phyloP scores from a whole-genome alignment of 352 stramenopile species.

The Detonula confervacea region DNA sequence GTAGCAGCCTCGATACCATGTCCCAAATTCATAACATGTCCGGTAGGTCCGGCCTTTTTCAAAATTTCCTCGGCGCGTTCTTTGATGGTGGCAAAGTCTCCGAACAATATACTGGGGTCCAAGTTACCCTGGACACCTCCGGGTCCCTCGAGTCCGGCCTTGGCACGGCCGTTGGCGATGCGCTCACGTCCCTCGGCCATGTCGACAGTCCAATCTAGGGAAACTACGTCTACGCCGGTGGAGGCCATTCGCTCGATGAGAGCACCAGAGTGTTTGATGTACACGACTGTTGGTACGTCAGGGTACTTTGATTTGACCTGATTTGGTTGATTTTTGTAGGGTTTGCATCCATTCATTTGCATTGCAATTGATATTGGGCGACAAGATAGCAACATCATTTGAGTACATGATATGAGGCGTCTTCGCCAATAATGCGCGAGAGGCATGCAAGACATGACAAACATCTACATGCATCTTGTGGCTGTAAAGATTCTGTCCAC shows the following conservation, averaged over 20 bases:
- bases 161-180: constrained; percentile 66
- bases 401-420: constrained; percentile 1
- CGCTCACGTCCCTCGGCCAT: constrained; percentile 86
- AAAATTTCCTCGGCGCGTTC: constrained; percentile 88
- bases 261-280: constrained; percentile 89
- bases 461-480: constrained; percentile 10
- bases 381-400: too few relatives aligned
- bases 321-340: constrained; percentile 27
- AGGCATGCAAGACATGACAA: constrained; percentile 1
- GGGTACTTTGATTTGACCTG: constrained; percentile 87
- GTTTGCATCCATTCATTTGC: too few relatives aligned
- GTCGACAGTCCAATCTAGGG: constrained; percentile 89
- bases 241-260: constrained; percentile 87
- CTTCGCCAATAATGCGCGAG: constrained; percentile 1
- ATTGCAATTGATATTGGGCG: too few relatives aligned
- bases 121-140: constrained; percentile 89
- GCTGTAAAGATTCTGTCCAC: too few relatives aligned
- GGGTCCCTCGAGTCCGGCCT: constrained; percentile 59
- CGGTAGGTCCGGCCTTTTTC: constrained; percentile 78
- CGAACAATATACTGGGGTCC: constrained; percentile 87
- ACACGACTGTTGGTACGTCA: constrained; percentile 87
- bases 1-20: constrained; percentile 89
- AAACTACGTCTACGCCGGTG: constrained; percentile 88
- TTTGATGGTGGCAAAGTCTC: constrained; percentile 85
- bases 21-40: constrained; percentile 90